phyloP scores from a whole-genome alignment of 805 yeast genomes.

The Candida nanaspora region DNA sequence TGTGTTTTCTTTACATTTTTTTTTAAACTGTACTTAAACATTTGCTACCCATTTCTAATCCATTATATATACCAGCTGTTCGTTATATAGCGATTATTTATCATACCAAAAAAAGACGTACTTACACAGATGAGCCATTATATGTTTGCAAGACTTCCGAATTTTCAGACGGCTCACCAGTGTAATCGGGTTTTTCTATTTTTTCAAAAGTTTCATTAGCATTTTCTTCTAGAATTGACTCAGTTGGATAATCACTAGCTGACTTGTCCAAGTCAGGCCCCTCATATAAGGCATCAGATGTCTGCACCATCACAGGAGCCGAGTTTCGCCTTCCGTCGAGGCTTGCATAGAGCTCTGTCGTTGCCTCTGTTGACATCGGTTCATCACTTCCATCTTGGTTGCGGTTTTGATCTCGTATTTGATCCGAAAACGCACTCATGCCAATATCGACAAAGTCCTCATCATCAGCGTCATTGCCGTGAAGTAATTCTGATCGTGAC shows the following conservation, averaged over 20 bases:
- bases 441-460: conserved; percentile 1
- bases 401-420: conserved; percentile 28
- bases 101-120: too few species aligned
- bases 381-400: conserved; percentile 39
- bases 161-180: too few species aligned
- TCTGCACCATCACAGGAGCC: too few species aligned
- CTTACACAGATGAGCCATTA: too few species aligned
- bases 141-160: too few species aligned
- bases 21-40: too few species aligned
- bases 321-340: too few species aligned
- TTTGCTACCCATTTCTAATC: too few species aligned
- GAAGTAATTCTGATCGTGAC: too few species aligned
- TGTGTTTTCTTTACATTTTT: too few species aligned
- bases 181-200: conserved; percentile 11
- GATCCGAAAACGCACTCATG: not conserved
- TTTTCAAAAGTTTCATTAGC: conserved; percentile 19
- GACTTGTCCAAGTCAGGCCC: not conserved
- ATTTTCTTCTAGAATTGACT: conserved; percentile 5
- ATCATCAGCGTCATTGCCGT: not conserved
- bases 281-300: not conserved
- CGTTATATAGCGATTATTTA: too few species aligned
- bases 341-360: too few species aligned
- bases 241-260: not conserved
- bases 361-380: conserved; percentile 3
- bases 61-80: not conserved